Conservation (phyloP, 768 basidiomycete species). For the Termitomyces sp. region DNA sequence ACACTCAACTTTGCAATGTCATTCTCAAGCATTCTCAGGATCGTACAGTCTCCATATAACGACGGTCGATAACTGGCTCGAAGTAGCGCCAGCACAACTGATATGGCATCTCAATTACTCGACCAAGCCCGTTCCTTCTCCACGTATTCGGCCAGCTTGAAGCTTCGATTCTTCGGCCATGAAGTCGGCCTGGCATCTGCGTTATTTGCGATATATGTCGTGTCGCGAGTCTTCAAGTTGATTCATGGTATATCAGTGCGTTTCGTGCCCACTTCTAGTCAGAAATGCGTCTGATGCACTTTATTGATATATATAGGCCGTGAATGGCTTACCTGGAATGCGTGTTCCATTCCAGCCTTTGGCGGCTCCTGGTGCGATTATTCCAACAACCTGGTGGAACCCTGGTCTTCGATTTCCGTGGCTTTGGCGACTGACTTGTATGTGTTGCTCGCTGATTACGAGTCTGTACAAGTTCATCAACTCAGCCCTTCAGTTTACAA, state of each 20-base stretch:
- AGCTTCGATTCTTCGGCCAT: slow-evolving; percentile 16
- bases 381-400: slow-evolving; percentile 46
- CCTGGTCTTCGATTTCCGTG: slow-evolving; percentile 35
- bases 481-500: slow-evolving; percentile 31
- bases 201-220: slow-evolving; percentile 24
- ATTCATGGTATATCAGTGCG: slow-evolving; percentile 31
- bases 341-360: slow-evolving; percentile 42
- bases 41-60: neutral
- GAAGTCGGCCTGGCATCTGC: slow-evolving; percentile 15
- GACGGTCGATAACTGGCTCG: neutral
- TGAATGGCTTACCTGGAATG: slow-evolving; percentile 37
- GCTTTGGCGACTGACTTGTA: slow-evolving; percentile 34
- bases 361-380: slow-evolving; percentile 31
- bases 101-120: neutral
- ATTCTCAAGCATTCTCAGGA: neutral
- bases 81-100: neutral
- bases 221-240: slow-evolving; percentile 32
- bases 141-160: neutral
- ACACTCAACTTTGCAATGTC: neutral
- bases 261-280: neutral
- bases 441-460: slow-evolving; percentile 11
- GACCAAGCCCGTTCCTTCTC: neutral
- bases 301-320: slow-evolving; percentile 23
- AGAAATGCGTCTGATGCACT: neutral
- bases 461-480: neutral